Conservation (phyloP, 495 filamentous ascomycete species). For the Aspergillus ostianus region DNA sequence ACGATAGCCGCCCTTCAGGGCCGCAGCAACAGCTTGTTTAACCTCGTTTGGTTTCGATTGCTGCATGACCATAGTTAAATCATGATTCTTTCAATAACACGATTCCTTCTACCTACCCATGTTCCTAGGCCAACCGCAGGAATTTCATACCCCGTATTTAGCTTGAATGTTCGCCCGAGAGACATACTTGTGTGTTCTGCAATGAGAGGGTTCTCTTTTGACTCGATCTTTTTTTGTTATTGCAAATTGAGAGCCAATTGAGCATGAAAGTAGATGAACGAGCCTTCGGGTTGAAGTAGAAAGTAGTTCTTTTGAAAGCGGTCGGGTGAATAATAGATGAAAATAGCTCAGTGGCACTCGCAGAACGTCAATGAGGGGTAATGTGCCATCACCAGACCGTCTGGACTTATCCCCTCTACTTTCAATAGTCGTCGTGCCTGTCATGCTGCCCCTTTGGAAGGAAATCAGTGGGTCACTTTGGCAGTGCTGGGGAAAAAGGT, state of each 20-base stretch:
- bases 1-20: constrained; percentile 62
- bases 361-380: no score
- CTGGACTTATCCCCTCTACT: no score
- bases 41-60: constrained; percentile 38
- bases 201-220: no score
- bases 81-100: neutral
- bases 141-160: constrained; percentile 66
- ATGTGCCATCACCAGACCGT: no score
- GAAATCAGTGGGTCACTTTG: no score
- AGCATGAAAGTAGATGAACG: neutral
- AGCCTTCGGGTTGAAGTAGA: neutral
- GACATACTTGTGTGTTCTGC: constrained; percentile 8
- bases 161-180: constrained; percentile 50
- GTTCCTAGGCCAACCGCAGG: constrained; percentile 70
- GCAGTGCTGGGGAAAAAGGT: no score
- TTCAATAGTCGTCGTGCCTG: no score
- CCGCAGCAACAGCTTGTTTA: constrained; percentile 54
- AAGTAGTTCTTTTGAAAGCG: neutral
- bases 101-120: constrained; percentile 32
- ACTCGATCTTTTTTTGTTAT: no score
- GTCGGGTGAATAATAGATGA: no score
- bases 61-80: constrained; percentile 17
- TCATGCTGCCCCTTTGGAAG: no score
- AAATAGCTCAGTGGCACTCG: no score
- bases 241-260: neutral